These are phyloP conservation scores for Moricandia arvensis DNA, from an alignment of 345 rosid genomes.

Conservation along the genomic window DNA sequence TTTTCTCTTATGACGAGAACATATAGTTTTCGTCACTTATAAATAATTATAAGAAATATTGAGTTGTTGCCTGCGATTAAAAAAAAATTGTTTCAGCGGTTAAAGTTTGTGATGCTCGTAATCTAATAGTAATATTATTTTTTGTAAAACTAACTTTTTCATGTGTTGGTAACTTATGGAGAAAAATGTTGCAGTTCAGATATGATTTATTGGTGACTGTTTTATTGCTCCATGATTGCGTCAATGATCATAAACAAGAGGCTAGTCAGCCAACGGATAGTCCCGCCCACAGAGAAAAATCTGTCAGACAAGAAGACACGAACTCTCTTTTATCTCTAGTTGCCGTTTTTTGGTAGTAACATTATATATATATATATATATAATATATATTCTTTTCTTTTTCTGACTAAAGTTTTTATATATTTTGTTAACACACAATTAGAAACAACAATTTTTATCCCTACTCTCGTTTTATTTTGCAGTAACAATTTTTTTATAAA, in stretches of 20 bases:
- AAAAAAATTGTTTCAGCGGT: not conserved
- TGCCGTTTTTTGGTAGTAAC: not conserved
- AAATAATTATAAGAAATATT: not conserved
- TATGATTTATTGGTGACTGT: not conserved
- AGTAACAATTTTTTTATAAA: not conserved
- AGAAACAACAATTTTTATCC: not conserved
- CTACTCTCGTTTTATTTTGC: not conserved
- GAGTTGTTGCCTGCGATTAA: not conserved
- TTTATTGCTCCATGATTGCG: not conserved
- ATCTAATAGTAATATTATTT: not conserved
- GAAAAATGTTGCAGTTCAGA: not conserved
- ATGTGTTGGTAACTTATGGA: not conserved
- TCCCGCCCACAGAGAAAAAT: constrained; percentile 15
- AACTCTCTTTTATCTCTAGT: not conserved
- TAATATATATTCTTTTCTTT: too few species aligned
- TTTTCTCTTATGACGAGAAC: too few species aligned
- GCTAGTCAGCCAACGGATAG: constrained; percentile 10
- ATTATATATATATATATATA: too few species aligned
- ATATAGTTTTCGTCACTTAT: not conserved
- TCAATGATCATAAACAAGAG: constrained; percentile 6
- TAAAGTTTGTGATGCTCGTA: not conserved
- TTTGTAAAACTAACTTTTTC: not conserved
- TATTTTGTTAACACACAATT: not conserved
- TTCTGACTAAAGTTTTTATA: too few species aligned
- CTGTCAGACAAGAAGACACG: not conserved